Evolutionary conservation across 2,329 filamentous ascomycete genomes (phyloP), one percentile per base, ranked within the genome.

Genomic region (Dactylonectria macrodidyma): DNA sequence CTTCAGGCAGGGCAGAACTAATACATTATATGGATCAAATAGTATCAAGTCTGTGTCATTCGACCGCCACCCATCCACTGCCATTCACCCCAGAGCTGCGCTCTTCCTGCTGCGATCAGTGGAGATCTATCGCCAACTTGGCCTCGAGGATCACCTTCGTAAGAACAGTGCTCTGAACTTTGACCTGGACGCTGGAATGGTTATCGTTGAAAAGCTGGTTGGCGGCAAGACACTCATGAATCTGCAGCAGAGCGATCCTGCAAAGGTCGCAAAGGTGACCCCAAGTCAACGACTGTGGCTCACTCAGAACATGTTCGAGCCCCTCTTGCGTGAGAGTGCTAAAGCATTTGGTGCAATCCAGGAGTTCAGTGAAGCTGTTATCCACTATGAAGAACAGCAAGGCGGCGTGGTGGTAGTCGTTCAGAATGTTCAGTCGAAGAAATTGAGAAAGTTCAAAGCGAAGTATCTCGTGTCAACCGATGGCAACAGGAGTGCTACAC

Each of bases 401-500:
- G 57, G 14, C 46, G 56, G 36, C 1, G 56, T 65, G 22, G 26
- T 65, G 22, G 56, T 61, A 1, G 57, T 65, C 6, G 57, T 65
- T 10, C 57, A 61, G 16, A 59, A 65, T 14, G 56, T 60, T 16
- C 30, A 7, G 19, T 54, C 62, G 33, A 52, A 30, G 3, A 65
- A 54, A 19, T 54, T 52, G 47, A 65, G 57, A 36, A 65, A 65
- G 48, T 65, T 65, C 38, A 65, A 65, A 30, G 51, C 62, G 4
- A 60, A 22, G 22, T 65, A 65, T 5, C 47, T 65, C 1, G 56
- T 65, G 11, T 34, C 62, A 0, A 60, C 56, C 38, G 62, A 65
- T 33, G 62, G 62, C 3, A 65, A 65, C 56, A 19, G 57, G 34
- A 65, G 62, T 14, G 56, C 62, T 12, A 61, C 38, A 5, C 12